Percentiles rank a stretch among this genome's conserved stretches.
These are phyloP conservation scores for Daldinia sp. DNA, from an alignment of 2,329 filamentous ascomycete species.

Conservation along the genomic window DNA sequence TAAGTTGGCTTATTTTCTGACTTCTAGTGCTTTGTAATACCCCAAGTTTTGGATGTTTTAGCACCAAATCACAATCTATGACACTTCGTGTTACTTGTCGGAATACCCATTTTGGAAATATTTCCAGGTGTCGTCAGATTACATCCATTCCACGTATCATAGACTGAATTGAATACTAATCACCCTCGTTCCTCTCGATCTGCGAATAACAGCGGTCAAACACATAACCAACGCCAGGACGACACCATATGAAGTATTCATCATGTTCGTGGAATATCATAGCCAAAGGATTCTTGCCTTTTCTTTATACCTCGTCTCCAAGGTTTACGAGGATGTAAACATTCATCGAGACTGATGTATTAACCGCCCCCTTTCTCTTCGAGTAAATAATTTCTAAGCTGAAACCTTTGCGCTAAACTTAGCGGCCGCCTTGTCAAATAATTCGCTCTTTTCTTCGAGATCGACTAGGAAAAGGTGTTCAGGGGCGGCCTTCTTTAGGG, in stretches of 20 bases:
- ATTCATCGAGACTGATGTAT: background rate
- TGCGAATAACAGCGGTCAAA: background rate
- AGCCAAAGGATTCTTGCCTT: slow-evolving; percentile 14
- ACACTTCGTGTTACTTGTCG: background rate
- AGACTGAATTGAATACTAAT: background rate
- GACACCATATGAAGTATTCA: slow-evolving; percentile 8
- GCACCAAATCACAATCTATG: background rate
- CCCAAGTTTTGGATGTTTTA: background rate
- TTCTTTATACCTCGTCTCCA: slow-evolving; percentile 7
- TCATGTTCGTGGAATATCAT: slow-evolving; percentile 27
- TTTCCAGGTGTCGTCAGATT: background rate
- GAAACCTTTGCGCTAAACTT: slow-evolving; percentile 89
- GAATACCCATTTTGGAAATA: background rate
- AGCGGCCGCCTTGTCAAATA: slow-evolving; percentile 84
- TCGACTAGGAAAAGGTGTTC: slow-evolving; percentile 77
- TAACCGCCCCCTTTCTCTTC: background rate
- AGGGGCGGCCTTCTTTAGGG: slow-evolving; percentile 66
- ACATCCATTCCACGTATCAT: background rate
- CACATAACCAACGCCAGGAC: background rate
- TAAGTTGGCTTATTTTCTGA: background rate
- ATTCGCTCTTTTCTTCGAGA: slow-evolving; percentile 81
- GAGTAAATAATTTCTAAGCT: slow-evolving; percentile 56
- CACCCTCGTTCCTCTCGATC: background rate
- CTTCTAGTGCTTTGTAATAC: background rate
- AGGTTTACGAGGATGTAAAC: slow-evolving; percentile 18